Percentiles rank a stretch among this genome's conserved stretches.
These are phyloP conservation scores for Boletellus sp. DNA, from an alignment of 768 basidiomycete species.

Conservation along the genomic window DNA sequence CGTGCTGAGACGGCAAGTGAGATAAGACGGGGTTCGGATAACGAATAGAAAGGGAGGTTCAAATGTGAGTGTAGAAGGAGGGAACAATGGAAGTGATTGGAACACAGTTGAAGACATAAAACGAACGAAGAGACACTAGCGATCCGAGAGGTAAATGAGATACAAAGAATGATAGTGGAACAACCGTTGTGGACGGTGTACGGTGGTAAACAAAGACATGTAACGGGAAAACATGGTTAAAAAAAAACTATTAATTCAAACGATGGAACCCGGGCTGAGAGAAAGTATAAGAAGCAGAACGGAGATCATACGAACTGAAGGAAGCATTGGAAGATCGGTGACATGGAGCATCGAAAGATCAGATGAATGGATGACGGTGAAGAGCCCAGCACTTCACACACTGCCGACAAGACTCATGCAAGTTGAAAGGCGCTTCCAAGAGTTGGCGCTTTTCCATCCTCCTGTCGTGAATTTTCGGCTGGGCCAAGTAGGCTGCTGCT, in stretches of 20 bases:
- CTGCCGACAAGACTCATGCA: slow-evolving; percentile 32
- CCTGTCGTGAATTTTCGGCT: slow-evolving; percentile 26
- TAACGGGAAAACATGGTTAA: background rate
- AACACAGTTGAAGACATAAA: background rate
- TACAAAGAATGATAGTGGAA: background rate
- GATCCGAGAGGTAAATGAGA: background rate
- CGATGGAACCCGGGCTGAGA: background rate
- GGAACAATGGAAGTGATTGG: background rate
- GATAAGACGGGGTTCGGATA: background rate
- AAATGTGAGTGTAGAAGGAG: background rate
- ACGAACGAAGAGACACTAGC: slow-evolving; percentile 5
- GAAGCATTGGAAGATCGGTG: background rate
- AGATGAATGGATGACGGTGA: background rate
- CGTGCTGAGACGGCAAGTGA: slow-evolving; percentile 1
- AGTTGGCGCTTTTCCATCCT: slow-evolving; percentile 33
- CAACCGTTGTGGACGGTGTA: slow-evolving; percentile 2
- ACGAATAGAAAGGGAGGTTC: background rate
- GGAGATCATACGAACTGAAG: background rate
- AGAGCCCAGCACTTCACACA: slow-evolving; percentile 5
- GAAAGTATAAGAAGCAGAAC: background rate
- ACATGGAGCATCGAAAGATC: slow-evolving; percentile 13
- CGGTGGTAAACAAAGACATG: background rate
- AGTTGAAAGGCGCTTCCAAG: slow-evolving; percentile 75
- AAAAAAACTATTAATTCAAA: background rate
- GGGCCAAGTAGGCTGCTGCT: slow-evolving; percentile 34